Conservation (phyloP, 495 filamentous ascomycete species). For the Oidiodendron maius region DNA sequence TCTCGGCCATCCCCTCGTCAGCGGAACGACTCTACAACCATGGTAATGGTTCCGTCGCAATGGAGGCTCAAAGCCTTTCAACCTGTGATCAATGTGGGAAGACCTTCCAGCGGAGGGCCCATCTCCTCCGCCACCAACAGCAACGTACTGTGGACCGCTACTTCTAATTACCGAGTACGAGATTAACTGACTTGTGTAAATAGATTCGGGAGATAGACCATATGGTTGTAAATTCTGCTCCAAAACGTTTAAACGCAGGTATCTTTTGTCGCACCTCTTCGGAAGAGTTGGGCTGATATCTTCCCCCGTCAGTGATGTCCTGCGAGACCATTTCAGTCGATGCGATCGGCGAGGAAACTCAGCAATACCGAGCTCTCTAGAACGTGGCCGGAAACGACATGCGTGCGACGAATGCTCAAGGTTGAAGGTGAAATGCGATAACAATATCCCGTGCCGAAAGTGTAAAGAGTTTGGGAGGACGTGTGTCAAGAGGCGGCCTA, state of each 20-base stretch:
- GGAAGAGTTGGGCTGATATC: too few relatives aligned
- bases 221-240: constrained; percentile 25
- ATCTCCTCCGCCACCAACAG: constrained; percentile 22
- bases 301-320: constrained; percentile 20
- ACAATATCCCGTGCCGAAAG: constrained; percentile 21
- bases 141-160: constrained; percentile 21
- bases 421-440: constrained; percentile 25
- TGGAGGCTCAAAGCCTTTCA: constrained; percentile 19
- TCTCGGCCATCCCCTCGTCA: too few relatives aligned
- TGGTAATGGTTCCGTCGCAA: constrained; percentile 3
- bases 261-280: neutral
- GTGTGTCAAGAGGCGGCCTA: constrained; percentile 19
- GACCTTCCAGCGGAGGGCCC: constrained; percentile 24
- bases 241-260: constrained; percentile 26
- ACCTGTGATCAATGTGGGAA: constrained; percentile 23
- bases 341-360: constrained; percentile 18
- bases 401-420: constrained; percentile 24
- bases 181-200: constrained; percentile 5
- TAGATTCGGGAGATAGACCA: constrained; percentile 20
- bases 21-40: neutral
- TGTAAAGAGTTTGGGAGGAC: constrained; percentile 23
- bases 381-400: constrained; percentile 22
- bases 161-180: neutral
- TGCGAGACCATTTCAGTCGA: constrained; percentile 23
- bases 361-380: constrained; percentile 18